A percentile compares a stretch with the other conserved stretches of the same genome.
phyloP scores from a whole-genome alignment of 371 early-diverging fungal genomes.

The Mortierella sp. region DNA sequence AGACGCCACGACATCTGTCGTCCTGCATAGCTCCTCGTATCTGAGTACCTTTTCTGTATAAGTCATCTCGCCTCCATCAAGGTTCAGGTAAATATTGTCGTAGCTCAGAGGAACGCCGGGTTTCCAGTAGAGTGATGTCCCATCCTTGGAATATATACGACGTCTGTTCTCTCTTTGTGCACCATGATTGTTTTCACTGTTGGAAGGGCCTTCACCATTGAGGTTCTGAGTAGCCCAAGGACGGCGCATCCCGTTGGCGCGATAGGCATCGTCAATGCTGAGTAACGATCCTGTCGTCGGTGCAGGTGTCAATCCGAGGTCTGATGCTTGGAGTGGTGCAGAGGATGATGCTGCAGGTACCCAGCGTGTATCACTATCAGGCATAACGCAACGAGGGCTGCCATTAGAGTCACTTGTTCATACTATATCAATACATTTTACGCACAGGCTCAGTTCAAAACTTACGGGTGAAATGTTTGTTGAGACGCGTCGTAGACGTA shows the following conservation, averaged over 20 bases:
- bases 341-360: conserved; percentile 11
- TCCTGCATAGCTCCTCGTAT: conserved; percentile 17
- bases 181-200: background rate
- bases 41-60: conserved; percentile 16
- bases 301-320: background rate
- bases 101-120: conserved; percentile 30
- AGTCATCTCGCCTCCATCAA: conserved; percentile 37
- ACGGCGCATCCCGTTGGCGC: conserved; percentile 11
- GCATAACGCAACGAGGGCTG: background rate
- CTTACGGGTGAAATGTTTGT: conserved; percentile 31
- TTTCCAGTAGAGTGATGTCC: conserved; percentile 30
- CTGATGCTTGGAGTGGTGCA: background rate
- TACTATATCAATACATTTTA: background rate
- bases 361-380: conserved; percentile 26
- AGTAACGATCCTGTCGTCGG: background rate
- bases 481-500: conserved; percentile 16
- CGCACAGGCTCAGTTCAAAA: background rate
- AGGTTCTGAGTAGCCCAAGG: background rate
- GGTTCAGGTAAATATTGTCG: conserved; percentile 26
- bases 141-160: conserved; percentile 21
- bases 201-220: conserved; percentile 2
- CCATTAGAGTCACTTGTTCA: background rate
- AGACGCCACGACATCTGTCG: background rate
- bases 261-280: conserved; percentile 6
- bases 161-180: background rate